phyloP scores from a whole-genome alignment of 441 rosid genomes.

The Erodium moschatum region DNA sequence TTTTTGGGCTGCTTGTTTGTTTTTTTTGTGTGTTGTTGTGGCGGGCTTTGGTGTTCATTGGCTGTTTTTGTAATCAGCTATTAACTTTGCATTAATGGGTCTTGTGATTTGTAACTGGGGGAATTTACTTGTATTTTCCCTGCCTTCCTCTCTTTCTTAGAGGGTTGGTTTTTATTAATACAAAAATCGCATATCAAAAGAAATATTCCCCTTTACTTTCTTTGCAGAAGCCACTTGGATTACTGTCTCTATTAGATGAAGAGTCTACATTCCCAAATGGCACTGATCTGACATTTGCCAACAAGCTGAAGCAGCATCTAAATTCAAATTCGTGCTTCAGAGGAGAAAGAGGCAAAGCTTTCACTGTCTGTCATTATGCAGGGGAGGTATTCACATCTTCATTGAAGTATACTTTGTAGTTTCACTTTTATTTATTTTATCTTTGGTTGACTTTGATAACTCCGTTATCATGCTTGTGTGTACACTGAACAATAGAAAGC shows the following conservation, averaged over 20 bases:
- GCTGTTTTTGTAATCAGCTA: no score
- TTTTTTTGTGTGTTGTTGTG: no score
- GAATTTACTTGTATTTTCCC: no score
- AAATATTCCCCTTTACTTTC: slow-evolving; percentile 12
- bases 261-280: slow-evolving; percentile 97
- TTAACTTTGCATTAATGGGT: no score
- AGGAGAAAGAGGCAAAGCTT: slow-evolving; percentile 76
- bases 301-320: slow-evolving; percentile 88
- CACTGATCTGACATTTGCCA: slow-evolving; percentile 84
- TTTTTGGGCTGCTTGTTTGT: no score
- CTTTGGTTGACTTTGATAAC: slow-evolving; percentile 2
- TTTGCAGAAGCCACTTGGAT: slow-evolving; percentile 85
- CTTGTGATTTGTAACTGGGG: no score
- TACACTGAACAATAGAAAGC: neutral
- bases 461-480: neutral
- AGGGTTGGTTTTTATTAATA: no score
- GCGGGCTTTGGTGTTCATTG: no score
- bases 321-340: slow-evolving; percentile 62
- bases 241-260: slow-evolving; percentile 82
- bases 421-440: neutral
- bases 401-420: neutral
- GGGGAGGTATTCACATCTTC: slow-evolving; percentile 57
- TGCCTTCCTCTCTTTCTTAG: no score
- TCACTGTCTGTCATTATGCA: slow-evolving; percentile 82
- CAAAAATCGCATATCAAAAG: no score